Conservation (phyloP, 1,284 basidiomycete species). For the Microbotryum lychnidis-dioicae region DNA sequence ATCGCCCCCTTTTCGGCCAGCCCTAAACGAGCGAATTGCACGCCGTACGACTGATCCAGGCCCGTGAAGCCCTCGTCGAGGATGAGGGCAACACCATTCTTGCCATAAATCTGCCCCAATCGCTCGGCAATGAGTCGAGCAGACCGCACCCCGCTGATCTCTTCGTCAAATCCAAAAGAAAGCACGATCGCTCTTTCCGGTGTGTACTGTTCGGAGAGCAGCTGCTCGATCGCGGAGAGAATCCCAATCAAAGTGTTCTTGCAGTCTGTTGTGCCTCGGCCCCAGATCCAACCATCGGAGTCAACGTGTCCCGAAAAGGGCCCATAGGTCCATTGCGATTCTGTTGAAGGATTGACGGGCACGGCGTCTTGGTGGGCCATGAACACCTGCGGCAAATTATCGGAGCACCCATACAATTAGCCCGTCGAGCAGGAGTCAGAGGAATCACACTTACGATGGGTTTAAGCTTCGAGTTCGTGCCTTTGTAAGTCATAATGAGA, state of each 20-base stretch:
- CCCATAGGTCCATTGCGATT: slow-evolving; percentile 46
- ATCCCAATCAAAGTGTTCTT: slow-evolving; percentile 43
- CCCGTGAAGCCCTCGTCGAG: slow-evolving; percentile 46
- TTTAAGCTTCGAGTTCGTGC: slow-evolving; percentile 38
- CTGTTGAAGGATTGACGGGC: slow-evolving; percentile 47
- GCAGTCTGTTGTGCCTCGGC: slow-evolving; percentile 45
- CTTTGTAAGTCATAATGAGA: slow-evolving; percentile 45
- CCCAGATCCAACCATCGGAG: slow-evolving; percentile 47
- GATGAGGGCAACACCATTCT: slow-evolving; percentile 54
- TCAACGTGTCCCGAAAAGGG: slow-evolving; percentile 47
- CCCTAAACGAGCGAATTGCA: slow-evolving; percentile 41
- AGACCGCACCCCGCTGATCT: slow-evolving; percentile 54
- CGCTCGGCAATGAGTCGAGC: slow-evolving; percentile 48
- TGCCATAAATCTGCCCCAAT: slow-evolving; percentile 52
- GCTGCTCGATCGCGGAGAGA: slow-evolving; percentile 45
- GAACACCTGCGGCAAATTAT: slow-evolving; percentile 32
- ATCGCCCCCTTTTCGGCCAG: slow-evolving; percentile 46
- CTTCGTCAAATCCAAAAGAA: slow-evolving; percentile 65
- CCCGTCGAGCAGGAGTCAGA: neutral
- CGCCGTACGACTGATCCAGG: slow-evolving; percentile 38
- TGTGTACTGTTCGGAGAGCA: slow-evolving; percentile 44
- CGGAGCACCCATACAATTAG: neutral
- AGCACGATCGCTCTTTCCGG: slow-evolving; percentile 50
- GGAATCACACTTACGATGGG: slow-evolving; percentile 35
- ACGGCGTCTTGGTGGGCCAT: slow-evolving; percentile 42